Base-by-base conservation (phyloP, 2,329 filamentous ascomycete genomes). In the Pseudogymnoascus pannorum region DNA sequence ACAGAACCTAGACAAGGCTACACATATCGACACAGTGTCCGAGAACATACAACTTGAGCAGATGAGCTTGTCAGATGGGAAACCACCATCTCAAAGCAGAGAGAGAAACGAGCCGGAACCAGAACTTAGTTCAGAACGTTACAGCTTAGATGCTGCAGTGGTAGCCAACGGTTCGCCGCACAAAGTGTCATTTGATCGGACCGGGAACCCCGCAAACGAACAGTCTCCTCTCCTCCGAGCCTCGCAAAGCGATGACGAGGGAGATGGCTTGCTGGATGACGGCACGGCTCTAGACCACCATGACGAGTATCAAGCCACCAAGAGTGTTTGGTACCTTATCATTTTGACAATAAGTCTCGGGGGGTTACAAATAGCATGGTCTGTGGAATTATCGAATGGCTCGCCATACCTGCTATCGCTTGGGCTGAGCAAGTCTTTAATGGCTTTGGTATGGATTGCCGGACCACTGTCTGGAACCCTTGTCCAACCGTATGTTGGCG, bases 331-430 rank as follows among this genome's bases (percentile, higher is more conserved):
- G 86, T 96, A 96, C 74, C 79, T 97, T 68, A 83, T 95, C 67
- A 78, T 96, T 64, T 77, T 97, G 74, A 96, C 93, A 5, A 79
- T 97, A 64, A 87, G 89, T 71, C 89, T 96, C 67, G 91, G 91
- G 63, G 93, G 91, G 22, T 78, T 97, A 64, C 93, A 97, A 76
- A 89, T 97, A 67, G 92, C 93, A 26, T 97, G 93, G 93, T 92
- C 92, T 1, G 92, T 96, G 42, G 93, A 97, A 74, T 80, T 96
- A 42, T 96, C 92, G 60, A 93, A 96, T 77, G 92, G 92, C 68
- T 96, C 93, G 60, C 89, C 90, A 5, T 94, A 89, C 70, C 77
- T 94, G 40, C 77, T 93, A 40, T 92, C 89, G 1, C 82, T 94
- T 29, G 90, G 90, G 9, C 81, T 94, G 74, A 91, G 86, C 80